Conservation (phyloP, 75 land plant species). For the Cryptomeria japonica region DNA sequence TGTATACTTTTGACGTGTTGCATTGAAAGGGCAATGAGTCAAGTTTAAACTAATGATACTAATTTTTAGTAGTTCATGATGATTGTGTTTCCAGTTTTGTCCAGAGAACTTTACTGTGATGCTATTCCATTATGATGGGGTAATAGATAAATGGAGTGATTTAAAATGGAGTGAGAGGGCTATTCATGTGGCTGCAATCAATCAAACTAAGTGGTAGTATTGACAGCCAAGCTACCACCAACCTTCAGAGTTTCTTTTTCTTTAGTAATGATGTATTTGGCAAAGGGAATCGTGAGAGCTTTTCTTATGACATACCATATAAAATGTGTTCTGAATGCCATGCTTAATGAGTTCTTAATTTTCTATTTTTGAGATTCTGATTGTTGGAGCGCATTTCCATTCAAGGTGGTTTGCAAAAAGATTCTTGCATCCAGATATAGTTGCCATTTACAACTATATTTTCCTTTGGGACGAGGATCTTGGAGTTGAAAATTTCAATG, state of each 20-base stretch:
- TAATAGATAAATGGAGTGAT: constrained; percentile 53
- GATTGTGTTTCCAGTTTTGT: constrained; percentile 43
- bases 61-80: neutral
- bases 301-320: too few relatives aligned
- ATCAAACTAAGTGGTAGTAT: neutral
- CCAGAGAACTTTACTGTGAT: constrained; percentile 51
- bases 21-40: neutral
- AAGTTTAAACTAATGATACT: neutral
- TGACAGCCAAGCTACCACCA: too few relatives aligned
- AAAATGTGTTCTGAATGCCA: too few relatives aligned
- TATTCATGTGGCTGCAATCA: neutral
- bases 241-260: too few relatives aligned
- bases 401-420: neutral
- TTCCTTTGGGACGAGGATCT: neutral
- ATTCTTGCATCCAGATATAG: neutral
- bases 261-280: too few relatives aligned
- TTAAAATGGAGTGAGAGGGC: neutral
- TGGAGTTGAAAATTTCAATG: neutral
- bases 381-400: too few relatives aligned
- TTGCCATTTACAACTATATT: neutral
- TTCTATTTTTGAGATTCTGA: too few relatives aligned
- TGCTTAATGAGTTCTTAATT: too few relatives aligned
- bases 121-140: constrained; percentile 83
- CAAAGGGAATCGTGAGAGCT: too few relatives aligned
- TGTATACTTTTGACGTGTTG: neutral